phyloP scores from a whole-genome alignment of 2,329 filamentous ascomycete genomes.

The Raffaelea arxii region DNA sequence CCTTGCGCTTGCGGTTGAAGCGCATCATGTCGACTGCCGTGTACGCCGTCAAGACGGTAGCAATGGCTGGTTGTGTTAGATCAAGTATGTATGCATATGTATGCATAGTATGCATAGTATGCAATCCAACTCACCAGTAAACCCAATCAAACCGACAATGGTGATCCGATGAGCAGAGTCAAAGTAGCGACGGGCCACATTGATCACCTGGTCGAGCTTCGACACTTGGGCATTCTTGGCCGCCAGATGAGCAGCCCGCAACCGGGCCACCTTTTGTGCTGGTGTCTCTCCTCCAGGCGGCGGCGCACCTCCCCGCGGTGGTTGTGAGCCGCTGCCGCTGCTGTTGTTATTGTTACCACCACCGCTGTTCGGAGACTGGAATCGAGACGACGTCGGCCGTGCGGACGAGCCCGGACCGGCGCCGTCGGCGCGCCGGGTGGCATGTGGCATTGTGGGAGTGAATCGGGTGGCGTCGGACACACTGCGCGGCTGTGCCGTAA shows the following conservation, averaged over 20 bases:
- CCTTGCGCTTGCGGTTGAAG: conserved; percentile 50
- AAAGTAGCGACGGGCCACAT: conserved; percentile 37
- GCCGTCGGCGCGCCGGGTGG: conserved; percentile 46
- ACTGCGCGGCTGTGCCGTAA: conserved; percentile 41
- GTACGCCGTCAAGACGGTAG: conserved; percentile 46
- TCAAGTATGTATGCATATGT: too few species aligned
- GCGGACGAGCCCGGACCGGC: conserved; percentile 8
- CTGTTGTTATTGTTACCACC: too few species aligned
- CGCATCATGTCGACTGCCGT: conserved; percentile 52
- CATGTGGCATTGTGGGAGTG: conserved; percentile 61
- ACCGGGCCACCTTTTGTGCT: conserved; percentile 57
- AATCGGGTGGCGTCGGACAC: conserved; percentile 75
- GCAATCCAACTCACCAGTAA: conserved; percentile 37
- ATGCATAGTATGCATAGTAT: neutral
- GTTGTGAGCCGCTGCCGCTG: too few species aligned
- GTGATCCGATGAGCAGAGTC: conserved; percentile 48
- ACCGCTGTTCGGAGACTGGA: conserved; percentile 7
- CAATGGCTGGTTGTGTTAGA: conserved; percentile 33
- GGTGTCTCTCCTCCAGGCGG: conserved; percentile 44
- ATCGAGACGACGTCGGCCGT: conserved; percentile 11
- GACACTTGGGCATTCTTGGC: conserved; percentile 51
- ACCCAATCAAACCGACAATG: conserved; percentile 42
- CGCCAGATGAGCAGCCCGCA: conserved; percentile 59
- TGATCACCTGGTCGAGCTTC: conserved; percentile 39
- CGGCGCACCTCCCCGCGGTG: neutral